Evolutionary conservation across 495 filamentous ascomycete genomes (phyloP), one percentile per base, ranked within the genome.

Genomic region (Pyronema omphalodes): DNA sequence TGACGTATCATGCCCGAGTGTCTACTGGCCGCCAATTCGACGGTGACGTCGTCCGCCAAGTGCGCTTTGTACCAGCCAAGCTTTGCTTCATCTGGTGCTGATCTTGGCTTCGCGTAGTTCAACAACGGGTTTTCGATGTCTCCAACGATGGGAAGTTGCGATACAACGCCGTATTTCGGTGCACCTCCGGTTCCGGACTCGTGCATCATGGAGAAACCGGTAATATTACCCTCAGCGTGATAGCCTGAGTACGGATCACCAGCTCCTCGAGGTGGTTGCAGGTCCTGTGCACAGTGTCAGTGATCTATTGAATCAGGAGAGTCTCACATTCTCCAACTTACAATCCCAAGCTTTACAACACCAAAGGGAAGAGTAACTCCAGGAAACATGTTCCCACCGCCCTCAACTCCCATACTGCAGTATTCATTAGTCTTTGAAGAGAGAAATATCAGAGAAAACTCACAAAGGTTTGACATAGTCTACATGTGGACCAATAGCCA

Each of bases 161-260:
- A 71, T 14, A 86, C 77, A 7, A 81, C 78, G 0, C 82, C 81
- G 55, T 85, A 86, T 66, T 84, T 86, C 1, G 82, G 81, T 3
- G 81, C 80, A 9, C 82, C 82, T 1, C 83, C 83, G 7, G 79
- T 87, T 3, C 82, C 47, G 49, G 76, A 78, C 63, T 85, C 82
- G 59, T 86, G 82, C 72, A 83, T 79, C 71, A 84, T 69, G 41
- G 76, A 80, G 65, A 86, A 84, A 7, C 78, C 82, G 7, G 74
- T 78, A 58, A 86, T 75, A 11, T 74, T 72, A 6, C 81, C 81
- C 3, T 56, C 61, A 3, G 77, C 60, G 15, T 75, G 68, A 59
- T 79, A 82, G 3, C 81, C 82, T 6, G 80, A 80, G 59, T 84
- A 85, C 34, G 77, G 69, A 58, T 85, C 81, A 44, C 69, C 72